These are phyloP conservation scores for Xylaria curta DNA, from an alignment of 495 filamentous ascomycete species.

Conservation along the genomic window DNA sequence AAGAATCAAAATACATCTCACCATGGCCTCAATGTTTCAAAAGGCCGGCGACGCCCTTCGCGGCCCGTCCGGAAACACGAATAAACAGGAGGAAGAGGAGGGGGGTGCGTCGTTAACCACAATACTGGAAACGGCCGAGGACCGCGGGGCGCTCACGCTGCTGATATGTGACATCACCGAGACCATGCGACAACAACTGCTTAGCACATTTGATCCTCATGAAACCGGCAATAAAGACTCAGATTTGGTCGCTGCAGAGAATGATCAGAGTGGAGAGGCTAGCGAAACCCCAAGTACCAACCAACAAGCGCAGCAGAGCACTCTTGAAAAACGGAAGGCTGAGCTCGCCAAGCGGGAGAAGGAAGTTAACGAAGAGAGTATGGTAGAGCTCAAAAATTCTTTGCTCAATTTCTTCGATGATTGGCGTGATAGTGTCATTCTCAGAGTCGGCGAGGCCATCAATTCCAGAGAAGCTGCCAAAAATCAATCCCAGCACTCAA, in stretches of 20 bases:
- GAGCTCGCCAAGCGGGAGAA: slow-evolving; percentile 40
- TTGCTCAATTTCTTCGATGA: slow-evolving; percentile 64
- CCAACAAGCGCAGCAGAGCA: slow-evolving; percentile 32
- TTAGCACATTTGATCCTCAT: slow-evolving; percentile 47
- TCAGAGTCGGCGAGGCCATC: slow-evolving; percentile 69
- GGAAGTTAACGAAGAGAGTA: slow-evolving; percentile 45
- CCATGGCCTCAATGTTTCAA: slow-evolving; percentile 34
- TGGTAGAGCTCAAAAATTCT: slow-evolving; percentile 41
- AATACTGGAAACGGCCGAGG: slow-evolving; percentile 42
- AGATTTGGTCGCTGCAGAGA: slow-evolving; percentile 25
- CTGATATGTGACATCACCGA: slow-evolving; percentile 50
- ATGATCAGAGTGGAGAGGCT: slow-evolving; percentile 33
- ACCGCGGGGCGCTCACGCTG: slow-evolving; percentile 42
- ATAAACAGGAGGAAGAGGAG: slow-evolving; percentile 35
- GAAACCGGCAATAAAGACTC: slow-evolving; percentile 31
- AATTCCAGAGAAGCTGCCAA: slow-evolving; percentile 59
- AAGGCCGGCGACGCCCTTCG: slow-evolving; percentile 34
- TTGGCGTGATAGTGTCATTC: slow-evolving; percentile 67
- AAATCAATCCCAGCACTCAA: slow-evolving; percentile 32
- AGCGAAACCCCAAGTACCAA: slow-evolving; percentile 25
- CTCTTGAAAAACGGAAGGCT: slow-evolving; percentile 37
- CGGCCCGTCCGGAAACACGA: slow-evolving; percentile 18
- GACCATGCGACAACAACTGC: slow-evolving; percentile 47
- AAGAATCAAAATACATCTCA: background rate
- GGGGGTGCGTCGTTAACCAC: slow-evolving; percentile 37